phyloP scores from a whole-genome alignment of 805 yeast species.

The Yamadazyma sp. region DNA sequence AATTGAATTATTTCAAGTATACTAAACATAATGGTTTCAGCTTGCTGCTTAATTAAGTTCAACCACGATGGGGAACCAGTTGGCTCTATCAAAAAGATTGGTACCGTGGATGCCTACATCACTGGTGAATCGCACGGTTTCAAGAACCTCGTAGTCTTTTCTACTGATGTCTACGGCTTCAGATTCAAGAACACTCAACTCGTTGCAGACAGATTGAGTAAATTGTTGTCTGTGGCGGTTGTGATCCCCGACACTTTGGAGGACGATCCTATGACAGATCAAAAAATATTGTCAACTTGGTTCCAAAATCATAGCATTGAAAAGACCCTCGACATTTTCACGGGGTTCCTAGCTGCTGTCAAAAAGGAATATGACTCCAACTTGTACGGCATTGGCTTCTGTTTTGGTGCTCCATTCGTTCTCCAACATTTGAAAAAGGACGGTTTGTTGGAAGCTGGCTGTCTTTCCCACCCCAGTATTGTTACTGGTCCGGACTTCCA shows the following conservation, averaged over 20 bases:
- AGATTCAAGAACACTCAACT: constrained; percentile 26
- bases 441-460: constrained; percentile 55
- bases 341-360: constrained; percentile 1
- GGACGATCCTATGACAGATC: constrained; percentile 19
- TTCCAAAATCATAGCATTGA: constrained; percentile 14
- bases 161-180: constrained; percentile 32
- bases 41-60: constrained; percentile 23
- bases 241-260: constrained; percentile 31
- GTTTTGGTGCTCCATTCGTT: constrained; percentile 28
- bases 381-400: constrained; percentile 21
- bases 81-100: constrained; percentile 21
- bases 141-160: constrained; percentile 22
- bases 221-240: constrained; percentile 20
- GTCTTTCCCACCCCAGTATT: constrained; percentile 78
- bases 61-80: constrained; percentile 30
- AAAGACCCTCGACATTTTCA: constrained; percentile 11
- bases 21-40: neutral
- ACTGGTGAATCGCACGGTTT: constrained; percentile 23
- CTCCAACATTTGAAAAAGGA: constrained; percentile 26
- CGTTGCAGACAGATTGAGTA: constrained; percentile 27
- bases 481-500: constrained; percentile 61
- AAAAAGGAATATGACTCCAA: constrained; percentile 1
- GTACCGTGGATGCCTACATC: constrained; percentile 29
- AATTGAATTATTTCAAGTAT: too few relatives aligned
- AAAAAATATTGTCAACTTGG: constrained; percentile 10